phyloP scores from a whole-genome alignment of 2,329 filamentous ascomycete species.

The Fusarium continuum region DNA sequence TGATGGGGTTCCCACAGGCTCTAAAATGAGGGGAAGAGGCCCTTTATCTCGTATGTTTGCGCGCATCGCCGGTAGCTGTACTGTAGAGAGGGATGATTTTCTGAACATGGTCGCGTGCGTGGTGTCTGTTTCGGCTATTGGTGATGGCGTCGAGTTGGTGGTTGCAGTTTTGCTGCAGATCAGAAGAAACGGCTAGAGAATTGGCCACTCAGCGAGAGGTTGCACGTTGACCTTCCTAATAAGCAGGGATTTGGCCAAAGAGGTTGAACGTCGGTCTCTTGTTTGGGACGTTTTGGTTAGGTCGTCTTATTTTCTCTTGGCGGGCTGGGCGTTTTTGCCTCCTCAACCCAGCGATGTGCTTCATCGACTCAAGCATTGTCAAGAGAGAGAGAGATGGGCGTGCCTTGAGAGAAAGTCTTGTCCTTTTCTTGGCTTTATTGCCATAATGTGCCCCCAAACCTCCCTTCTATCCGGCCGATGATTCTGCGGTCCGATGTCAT shows the following conservation, averaged over 20 bases:
- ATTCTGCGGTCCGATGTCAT: conserved; percentile 26
- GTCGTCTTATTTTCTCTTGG: conserved; percentile 18
- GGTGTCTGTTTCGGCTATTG: not conserved
- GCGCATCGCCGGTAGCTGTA: not conserved
- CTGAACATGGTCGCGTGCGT: conserved; percentile 33
- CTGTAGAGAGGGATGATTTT: not conserved
- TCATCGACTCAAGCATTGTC: conserved; percentile 12
- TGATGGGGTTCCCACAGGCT: not conserved
- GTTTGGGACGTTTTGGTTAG: not conserved
- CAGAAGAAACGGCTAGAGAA: not conserved
- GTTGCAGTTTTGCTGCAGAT: conserved; percentile 4
- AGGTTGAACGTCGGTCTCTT: not conserved
- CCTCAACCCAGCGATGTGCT: not conserved
- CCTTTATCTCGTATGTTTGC: conserved; percentile 14
- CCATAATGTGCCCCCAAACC: conserved; percentile 9
- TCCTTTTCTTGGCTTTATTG: conserved; percentile 22
- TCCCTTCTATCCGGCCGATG: conserved; percentile 25
- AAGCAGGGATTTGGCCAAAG: conserved; percentile 16
- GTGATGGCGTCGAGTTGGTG: not conserved
- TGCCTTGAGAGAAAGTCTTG: conserved; percentile 15
- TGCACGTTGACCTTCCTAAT: conserved; percentile 9
- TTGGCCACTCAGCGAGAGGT: not conserved
- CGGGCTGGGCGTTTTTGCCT: conserved; percentile 30
- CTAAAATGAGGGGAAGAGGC: conserved; percentile 23
- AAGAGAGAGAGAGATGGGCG: conserved; percentile 1